Conservation (phyloP, 257 asterid genomes). For the Solanum megistacrolobum region DNA sequence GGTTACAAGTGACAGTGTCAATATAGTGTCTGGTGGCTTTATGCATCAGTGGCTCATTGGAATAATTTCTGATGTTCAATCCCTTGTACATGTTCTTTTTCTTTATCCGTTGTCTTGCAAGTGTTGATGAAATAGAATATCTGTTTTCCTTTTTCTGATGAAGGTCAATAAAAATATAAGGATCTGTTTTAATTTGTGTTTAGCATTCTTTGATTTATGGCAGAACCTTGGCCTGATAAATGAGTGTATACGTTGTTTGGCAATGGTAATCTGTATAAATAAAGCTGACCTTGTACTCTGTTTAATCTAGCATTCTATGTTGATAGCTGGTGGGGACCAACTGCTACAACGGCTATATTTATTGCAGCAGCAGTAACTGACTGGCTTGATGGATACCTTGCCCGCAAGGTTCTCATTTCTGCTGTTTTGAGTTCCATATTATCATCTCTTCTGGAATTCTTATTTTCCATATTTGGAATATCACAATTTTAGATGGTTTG, state of each 20-base stretch:
- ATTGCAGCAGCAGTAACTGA: conserved; percentile 84
- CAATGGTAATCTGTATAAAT: background rate
- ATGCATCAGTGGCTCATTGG: background rate
- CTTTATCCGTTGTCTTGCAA: background rate
- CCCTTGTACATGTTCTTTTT: background rate
- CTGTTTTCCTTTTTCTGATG: background rate
- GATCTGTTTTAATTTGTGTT: background rate
- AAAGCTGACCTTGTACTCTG: conserved; percentile 5
- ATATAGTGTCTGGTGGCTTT: background rate
- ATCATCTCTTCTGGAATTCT: conserved; percentile 4
- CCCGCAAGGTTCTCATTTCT: conserved; percentile 61
- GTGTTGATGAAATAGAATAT: background rate
- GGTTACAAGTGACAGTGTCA: background rate
- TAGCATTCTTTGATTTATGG: background rate
- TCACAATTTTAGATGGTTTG: conserved; percentile 3
- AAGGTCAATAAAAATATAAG: background rate
- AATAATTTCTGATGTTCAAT: background rate
- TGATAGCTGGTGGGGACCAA: conserved; percentile 90
- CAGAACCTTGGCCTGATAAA: background rate
- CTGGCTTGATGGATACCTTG: conserved; percentile 99
- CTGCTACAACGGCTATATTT: conserved; percentile 74
- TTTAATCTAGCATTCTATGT: conserved; percentile 62
- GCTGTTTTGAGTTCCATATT: background rate
- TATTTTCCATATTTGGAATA: background rate
- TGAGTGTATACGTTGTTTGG: background rate